Evolutionary conservation across 345 rosid genomes (phyloP).

Genomic region (Heritiera fomes): DNA sequence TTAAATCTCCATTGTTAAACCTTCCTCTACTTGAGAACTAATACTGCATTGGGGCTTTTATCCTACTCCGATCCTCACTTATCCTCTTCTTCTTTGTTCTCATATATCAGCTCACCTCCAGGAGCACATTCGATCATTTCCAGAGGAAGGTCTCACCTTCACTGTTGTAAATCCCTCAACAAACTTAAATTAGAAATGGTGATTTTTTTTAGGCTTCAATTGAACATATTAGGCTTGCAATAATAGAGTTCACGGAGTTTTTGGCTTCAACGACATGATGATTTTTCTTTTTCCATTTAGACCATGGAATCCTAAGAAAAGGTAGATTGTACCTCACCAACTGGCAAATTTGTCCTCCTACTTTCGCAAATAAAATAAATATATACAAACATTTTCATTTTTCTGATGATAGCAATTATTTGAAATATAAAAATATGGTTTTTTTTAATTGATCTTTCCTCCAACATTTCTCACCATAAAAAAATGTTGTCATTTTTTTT

Average conservation of each 20-base stretch:
- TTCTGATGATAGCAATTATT: background rate
- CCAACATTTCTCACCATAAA: background rate
- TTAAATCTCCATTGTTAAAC: no score
- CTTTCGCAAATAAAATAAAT: background rate
- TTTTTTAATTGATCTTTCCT: no score
- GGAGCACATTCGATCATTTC: no score
- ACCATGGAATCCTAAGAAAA: background rate
- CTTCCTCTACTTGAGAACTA: no score
- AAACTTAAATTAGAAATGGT: no score
- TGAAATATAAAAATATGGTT: background rate
- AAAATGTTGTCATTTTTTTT: no score
- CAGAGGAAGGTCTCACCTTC: no score
- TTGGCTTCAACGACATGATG: background rate
- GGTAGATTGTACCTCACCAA: constrained; percentile 6
- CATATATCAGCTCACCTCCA: no score
- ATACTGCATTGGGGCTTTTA: no score
- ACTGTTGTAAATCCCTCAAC: no score
- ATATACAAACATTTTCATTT: background rate
- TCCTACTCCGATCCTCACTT: no score
- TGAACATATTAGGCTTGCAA: background rate
- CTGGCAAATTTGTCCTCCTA: background rate
- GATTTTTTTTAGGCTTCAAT: background rate
- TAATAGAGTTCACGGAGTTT: background rate
- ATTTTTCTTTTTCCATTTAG: background rate
- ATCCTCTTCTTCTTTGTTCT: no score